Base-by-base conservation (phyloP, 2,329 filamentous ascomycete species). In the Penicillium sp. region DNA sequence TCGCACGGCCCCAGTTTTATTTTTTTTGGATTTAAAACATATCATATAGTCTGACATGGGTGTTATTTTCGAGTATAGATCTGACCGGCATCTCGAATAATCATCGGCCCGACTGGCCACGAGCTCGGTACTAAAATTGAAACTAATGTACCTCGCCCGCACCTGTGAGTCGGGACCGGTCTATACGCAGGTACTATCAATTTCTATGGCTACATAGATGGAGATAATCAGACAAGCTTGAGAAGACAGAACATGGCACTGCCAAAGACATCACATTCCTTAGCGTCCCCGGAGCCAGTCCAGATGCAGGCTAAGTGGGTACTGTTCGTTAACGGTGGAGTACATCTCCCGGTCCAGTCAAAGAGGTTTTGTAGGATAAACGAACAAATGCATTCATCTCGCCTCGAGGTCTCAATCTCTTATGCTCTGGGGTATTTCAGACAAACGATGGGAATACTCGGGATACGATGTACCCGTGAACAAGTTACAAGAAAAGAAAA, bases 251-350 rank as follows among this genome's bases (percentile, higher is more conserved):
- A 15, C 17, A 45, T 48, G 45, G 33, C 19, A 47, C 38, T 47
- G 21, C 39, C 39, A 43, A 29, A 48, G 38, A 39, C 31, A 51
- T 48, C 39, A 47, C 28, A 32, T 31, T 35, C 31, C 34, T 37
- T 48, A 40, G 49, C 34, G 49, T 43, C 33, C 13, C 39, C 39
- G 45, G 40, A 21, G 28, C 6, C 28, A 37, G 39, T 35, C 49
- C 45, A 48, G 28, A 43, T 43, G 48, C 26, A 51, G 39, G 22
- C 17, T 17, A 48, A 51, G 49, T 51, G 49, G 49, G 40, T n/a
- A 51, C 45, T 51, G 45, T 51, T 48, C 49, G 49, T 51, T 48
- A 28, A 21, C 28, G 45, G 49, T 48, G 49, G 49, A 48, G 49
- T 29, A 22, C 24, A 45, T 19, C 28, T 41, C 35, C 28, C 43